Conservation (phyloP, 371 early-diverging fungal species). For the Dichotomocladium elegans region DNA sequence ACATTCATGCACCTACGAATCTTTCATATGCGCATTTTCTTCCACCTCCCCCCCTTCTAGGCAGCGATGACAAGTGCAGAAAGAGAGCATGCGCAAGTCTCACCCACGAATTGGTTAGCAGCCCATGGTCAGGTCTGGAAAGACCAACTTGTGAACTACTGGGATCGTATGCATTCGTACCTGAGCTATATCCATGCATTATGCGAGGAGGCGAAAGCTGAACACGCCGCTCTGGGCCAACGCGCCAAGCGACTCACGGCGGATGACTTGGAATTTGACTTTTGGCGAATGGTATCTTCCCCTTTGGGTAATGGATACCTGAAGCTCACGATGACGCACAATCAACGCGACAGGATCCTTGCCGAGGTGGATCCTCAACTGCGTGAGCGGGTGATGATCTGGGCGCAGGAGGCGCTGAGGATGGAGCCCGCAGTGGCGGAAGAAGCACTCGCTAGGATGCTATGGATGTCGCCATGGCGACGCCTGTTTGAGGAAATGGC, state of each 20-base stretch:
- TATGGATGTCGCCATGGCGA: background rate
- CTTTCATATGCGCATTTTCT: too few relatives aligned
- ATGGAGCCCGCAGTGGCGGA: background rate
- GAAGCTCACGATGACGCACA: background rate
- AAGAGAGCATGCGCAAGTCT: background rate
- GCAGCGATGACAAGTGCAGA: background rate
- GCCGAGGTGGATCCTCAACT: background rate
- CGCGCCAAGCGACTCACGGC: background rate
- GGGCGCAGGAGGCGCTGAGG: background rate
- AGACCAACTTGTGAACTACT: background rate
- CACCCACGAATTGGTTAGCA: background rate
- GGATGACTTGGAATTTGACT: conserved; percentile 1
- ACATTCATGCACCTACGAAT: too few relatives aligned
- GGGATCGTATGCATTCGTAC: background rate
- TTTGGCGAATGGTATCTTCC: background rate
- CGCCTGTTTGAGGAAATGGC: background rate
- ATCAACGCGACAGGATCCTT: background rate
- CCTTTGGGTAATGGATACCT: background rate
- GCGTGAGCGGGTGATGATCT: background rate
- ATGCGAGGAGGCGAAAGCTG: background rate
- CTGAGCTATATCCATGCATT: background rate
- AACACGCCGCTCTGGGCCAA: background rate
- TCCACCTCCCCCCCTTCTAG: background rate
- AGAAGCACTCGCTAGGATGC: background rate
- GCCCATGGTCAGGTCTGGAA: background rate